These are phyloP conservation scores for Sporisorium scitamineum DNA, from an alignment of 1,284 basidiomycete species.

Conservation along the genomic window DNA sequence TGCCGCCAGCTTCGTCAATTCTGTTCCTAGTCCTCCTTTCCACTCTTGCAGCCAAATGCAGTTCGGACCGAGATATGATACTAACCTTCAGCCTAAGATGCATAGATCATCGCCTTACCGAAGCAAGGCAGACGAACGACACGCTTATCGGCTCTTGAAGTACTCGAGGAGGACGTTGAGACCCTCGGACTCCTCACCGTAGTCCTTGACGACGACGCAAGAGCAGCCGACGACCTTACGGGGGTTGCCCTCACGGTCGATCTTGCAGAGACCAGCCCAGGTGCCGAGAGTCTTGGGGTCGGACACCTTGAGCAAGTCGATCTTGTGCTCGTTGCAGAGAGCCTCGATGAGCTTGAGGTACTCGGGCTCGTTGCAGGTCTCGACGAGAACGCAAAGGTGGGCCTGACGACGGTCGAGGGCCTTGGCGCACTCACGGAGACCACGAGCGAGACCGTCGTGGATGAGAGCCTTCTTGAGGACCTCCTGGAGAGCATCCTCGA, in stretches of 20 bases:
- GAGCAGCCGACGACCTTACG: slow-evolving; percentile 81
- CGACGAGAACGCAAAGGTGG: slow-evolving; percentile 97
- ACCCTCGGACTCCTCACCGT: slow-evolving; percentile 94
- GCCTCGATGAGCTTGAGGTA: slow-evolving; percentile 99
- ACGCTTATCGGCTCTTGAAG: slow-evolving; percentile 83
- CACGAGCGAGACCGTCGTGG: slow-evolving; percentile 97
- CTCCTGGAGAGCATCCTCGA: slow-evolving; percentile 98
- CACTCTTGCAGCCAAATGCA: background rate
- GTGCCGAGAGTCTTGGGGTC: slow-evolving; percentile 94
- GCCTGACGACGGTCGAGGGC: slow-evolving; percentile 98
- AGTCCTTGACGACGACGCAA: slow-evolving; percentile 98
- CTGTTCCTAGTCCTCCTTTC: too few relatives aligned
- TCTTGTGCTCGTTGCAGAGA: slow-evolving; percentile 98
- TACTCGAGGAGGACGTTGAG: slow-evolving; percentile 96
- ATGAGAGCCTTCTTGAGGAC: slow-evolving; percentile 94
- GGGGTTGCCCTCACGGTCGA: slow-evolving; percentile 98
- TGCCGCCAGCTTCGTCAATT: background rate
- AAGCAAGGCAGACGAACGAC: background rate
- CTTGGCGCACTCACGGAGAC: slow-evolving; percentile 97
- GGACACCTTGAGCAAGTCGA: slow-evolving; percentile 97
- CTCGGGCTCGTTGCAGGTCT: slow-evolving; percentile 98
- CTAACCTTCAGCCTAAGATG: slow-evolving; percentile 42
- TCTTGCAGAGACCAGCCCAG: slow-evolving; percentile 96
- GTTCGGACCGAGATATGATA: slow-evolving; percentile 10
- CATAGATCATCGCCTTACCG: background rate